Percentiles rank a stretch among this genome's conserved stretches.
phyloP scores from a whole-genome alignment of 2,329 filamentous ascomycete genomes.

The Colletotrichum chlorophyti region DNA sequence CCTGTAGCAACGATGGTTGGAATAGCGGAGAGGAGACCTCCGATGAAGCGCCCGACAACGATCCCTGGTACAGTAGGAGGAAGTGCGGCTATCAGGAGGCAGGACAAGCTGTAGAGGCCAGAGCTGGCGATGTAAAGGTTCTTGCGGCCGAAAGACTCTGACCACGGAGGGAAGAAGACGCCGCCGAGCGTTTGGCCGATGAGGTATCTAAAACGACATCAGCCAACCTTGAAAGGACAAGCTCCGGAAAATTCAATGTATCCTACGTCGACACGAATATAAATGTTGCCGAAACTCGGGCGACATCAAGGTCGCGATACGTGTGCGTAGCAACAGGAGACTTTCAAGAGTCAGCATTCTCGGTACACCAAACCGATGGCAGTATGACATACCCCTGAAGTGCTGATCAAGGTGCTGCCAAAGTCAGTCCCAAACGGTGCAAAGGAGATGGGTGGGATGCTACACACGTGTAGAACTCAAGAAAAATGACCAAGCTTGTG shows the following conservation, averaged over 20 bases:
- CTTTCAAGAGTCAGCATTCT: not conserved
- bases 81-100: not conserved
- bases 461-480: conserved; percentile 20
- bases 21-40: conserved; percentile 4
- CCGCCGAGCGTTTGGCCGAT: conserved; percentile 10
- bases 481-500: conserved; percentile 2
- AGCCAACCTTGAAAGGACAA: not conserved
- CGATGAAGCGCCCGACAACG: not conserved
- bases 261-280: conserved; percentile 5
- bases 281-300: not conserved
- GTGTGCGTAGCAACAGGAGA: not conserved
- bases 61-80: not conserved
- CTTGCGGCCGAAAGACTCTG: conserved; percentile 17
- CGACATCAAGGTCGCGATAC: not conserved
- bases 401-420: conserved; percentile 4
- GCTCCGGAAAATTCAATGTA: too few relatives aligned
- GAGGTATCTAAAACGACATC: not conserved
- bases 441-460: rapidly evolving
- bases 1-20: conserved; percentile 5
- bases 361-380: not conserved
- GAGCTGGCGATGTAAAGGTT: conserved; percentile 10
- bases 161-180: conserved; percentile 6
- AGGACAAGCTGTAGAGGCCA: conserved; percentile 6
- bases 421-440: rapidly evolving
- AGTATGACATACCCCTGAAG: not conserved